Base-by-base conservation (phyloP, 2,329 filamentous ascomycete species). In the Monosporascus sp. region DNA sequence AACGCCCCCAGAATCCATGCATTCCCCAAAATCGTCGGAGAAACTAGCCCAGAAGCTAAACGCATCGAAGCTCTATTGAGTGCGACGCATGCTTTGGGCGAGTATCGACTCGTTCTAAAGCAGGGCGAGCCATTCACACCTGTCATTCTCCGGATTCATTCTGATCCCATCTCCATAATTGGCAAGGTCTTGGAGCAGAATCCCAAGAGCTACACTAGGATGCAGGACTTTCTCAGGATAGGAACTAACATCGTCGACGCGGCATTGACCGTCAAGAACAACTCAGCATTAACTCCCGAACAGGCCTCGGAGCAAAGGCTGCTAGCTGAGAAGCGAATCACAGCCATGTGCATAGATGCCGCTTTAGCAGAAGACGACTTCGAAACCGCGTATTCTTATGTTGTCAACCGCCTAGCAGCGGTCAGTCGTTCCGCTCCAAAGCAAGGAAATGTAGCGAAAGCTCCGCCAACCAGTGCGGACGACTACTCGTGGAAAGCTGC, bases 381-480 rank as follows among this genome's bases (percentile, higher is more conserved):
- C 56, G 90, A 95, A 66, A 94, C 90, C 0, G 90, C 90, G 11
- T 94, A 93, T 67, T 92, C 88, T 0, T 93, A 90, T 64, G 86
- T 92, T 2, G 81, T 90, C 47, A 91, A 85, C 64, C 82, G 87
- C 22, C 76, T 94, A 0, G 76, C 78, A 7, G 66, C 71, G 8
- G 64, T 70, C 27, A 56, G 47, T 51, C 53, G 51, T n/a, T 52
- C 47, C 51, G 43, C 55, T 46, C 51, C 53, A 50, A 38, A 59
- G 46, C 53, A 49, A 36, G 60, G 46, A 61, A 65, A 60, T 60
- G 66, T 63, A 57, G 55, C 64, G 9, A 56, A 63, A 27, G 54
- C 59, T 20, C 49, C 59, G 7, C 52, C 55, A 5, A 49, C 63
- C 57, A 20, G 53, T 19, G 63, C 71, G 16, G 87, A 91, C 60